Base-by-base conservation (phyloP, 2,329 filamentous ascomycete genomes). In the Alternaria ethzedia region DNA sequence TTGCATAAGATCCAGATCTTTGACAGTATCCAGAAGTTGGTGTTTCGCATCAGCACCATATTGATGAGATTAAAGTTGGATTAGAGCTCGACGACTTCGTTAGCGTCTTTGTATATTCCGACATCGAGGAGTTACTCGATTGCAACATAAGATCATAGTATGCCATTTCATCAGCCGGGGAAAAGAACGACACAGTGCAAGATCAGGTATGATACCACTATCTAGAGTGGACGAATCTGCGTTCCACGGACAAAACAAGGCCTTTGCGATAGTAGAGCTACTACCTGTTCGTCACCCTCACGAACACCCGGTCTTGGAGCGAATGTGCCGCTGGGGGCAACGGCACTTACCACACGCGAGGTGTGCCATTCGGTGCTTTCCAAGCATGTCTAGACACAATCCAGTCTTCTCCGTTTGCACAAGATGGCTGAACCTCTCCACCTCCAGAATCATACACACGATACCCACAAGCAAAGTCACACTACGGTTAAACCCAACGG, bases 31-130 rank as follows among this genome's bases (percentile, higher is more conserved):
- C 79, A 30, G 73, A 81, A 54, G 83, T 82, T 3, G 69, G 85
- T 3, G 75, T 79, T 0, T 70, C 75, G 9, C 74, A 83, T 6
- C 84, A 83, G 67, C 74, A 83, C 59, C 83, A 81, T 1, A 82
- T 86, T 47, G 81, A 80, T 5, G 81, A 78, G 2, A 67, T 71
- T 3, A 73, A 85, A 5, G 85, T 85, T 2, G 66, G 47, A 2
- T 36, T 87, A 8, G 78, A 86, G 69, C 86, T 84, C 66, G 82
- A 85, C 3, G 66, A 80, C 36, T 86, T 87, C 50, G 79, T 86
- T 30, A 84, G 81, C 4, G 81, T 82, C 0, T 87, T 83, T 67
- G 70, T 75, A 3, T 81, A 85, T 63, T 74, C 64, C 1, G 57
- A 58, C 61, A 56, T 84, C 12, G 78, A 83, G 15, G 63, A 58